Evolutionary conservation across 2,329 filamentous ascomycete species (phyloP).

Genomic region (Acephala macrosclerotiorum): DNA sequence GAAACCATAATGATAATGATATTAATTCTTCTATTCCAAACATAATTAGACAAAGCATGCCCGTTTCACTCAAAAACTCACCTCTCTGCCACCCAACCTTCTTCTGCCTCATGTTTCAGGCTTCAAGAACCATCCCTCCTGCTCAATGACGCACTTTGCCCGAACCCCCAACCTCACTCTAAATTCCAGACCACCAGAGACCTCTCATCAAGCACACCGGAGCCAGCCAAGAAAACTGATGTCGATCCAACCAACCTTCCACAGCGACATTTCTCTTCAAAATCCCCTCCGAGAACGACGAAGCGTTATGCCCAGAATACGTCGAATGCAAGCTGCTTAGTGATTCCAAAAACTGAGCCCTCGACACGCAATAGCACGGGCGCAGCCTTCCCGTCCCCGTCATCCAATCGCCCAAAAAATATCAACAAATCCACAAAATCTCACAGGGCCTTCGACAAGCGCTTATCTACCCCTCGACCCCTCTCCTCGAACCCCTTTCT

Average conservation of each 20-base stretch:
- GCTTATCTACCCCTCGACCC: conserved; percentile 8
- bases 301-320: background rate
- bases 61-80: no score
- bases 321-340: conserved; percentile 1
- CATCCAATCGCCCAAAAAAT: background rate
- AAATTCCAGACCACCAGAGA: background rate
- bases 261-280: background rate
- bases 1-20: no score
- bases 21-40: no score
- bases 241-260: background rate
- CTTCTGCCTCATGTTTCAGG: no score
- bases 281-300: background rate
- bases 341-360: conserved; percentile 1
- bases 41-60: no score
- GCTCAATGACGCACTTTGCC: background rate
- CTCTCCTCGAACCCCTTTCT: background rate
- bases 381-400: no score
- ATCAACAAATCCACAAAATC: background rate
- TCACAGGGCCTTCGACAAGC: background rate
- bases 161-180: background rate
- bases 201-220: background rate
- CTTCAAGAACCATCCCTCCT: no score
- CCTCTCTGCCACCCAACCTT: no score
- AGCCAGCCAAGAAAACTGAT: background rate
- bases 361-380: background rate